These are phyloP conservation scores for Geotrichum siamense DNA, from an alignment of 1,139 yeast species.

Conservation along the genomic window DNA sequence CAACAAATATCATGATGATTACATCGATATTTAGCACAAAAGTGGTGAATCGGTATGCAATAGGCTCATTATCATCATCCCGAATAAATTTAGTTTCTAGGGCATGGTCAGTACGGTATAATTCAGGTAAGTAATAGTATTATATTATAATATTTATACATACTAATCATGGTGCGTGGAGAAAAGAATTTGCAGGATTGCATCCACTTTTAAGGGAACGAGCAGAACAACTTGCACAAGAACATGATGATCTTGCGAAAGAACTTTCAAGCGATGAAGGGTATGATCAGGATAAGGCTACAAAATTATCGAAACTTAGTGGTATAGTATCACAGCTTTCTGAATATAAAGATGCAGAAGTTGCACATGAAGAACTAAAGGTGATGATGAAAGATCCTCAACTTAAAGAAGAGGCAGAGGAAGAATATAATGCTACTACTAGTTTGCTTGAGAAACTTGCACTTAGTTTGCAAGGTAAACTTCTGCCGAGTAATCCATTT, in stretches of 20 bases:
- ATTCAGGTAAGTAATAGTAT: no score
- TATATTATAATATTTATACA: no score
- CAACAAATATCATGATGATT: no score
- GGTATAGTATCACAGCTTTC: conserved; percentile 47
- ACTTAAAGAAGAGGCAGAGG: conserved; percentile 40
- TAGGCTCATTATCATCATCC: no score
- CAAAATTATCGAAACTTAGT: conserved; percentile 49
- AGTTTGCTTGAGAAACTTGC: conserved; percentile 35
- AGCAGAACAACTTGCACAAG: conserved; percentile 49
- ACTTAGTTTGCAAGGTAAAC: conserved; percentile 44
- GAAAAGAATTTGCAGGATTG: conserved; percentile 24
- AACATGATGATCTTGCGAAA: conserved; percentile 45
- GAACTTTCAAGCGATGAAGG: conserved; percentile 40
- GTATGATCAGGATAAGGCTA: conserved; percentile 52
- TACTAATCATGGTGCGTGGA: no score
- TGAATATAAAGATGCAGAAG: conserved; percentile 38
- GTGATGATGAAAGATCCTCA: conserved; percentile 34
- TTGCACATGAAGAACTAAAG: conserved; percentile 34
- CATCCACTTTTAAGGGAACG: conserved; percentile 59
- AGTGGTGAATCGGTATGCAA: no score
- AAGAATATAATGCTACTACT: conserved; percentile 36
- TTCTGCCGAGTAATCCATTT: conserved; percentile 73
- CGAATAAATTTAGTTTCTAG: no score
- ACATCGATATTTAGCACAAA: no score
- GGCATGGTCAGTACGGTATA: no score